phyloP scores from a whole-genome alignment of 768 basidiomycete genomes.

The Hydnum rufescens region DNA sequence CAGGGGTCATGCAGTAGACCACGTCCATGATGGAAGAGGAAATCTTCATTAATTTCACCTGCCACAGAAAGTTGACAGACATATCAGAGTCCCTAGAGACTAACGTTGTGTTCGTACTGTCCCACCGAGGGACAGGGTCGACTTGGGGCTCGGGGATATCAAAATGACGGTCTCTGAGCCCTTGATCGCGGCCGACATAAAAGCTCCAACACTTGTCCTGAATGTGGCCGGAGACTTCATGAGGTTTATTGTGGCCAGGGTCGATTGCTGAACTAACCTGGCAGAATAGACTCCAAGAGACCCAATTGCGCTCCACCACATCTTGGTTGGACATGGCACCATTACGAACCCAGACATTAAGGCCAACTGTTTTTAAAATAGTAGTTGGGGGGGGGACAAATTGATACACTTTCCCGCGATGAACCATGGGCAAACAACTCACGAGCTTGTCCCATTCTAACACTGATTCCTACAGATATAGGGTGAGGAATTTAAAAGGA shows the following conservation, averaged over 20 bases:
- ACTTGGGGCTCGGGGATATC: background rate
- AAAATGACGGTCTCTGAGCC: background rate
- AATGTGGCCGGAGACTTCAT: background rate
- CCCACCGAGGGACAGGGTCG: background rate
- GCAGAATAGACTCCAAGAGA: background rate
- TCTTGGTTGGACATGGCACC: background rate
- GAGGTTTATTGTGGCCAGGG: background rate
- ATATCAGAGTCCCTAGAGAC: background rate
- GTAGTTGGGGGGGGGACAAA: too few species aligned
- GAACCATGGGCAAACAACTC: background rate
- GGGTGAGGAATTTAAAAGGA: background rate
- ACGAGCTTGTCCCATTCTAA: background rate
- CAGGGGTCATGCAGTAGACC: background rate
- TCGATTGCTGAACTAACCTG: background rate
- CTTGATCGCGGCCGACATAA: background rate
- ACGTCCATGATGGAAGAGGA: background rate
- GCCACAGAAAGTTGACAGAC: background rate
- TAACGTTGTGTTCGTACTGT: background rate
- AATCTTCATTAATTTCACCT: background rate
- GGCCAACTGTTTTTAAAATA: conserved; percentile 1
- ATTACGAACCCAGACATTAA: background rate
- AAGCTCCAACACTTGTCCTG: background rate
- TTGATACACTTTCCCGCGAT: background rate
- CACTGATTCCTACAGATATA: background rate
- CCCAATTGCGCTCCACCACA: background rate